These are phyloP conservation scores for Papiliotrema fonsecae DNA, from an alignment of 1,284 basidiomycete species.

Conservation along the genomic window DNA sequence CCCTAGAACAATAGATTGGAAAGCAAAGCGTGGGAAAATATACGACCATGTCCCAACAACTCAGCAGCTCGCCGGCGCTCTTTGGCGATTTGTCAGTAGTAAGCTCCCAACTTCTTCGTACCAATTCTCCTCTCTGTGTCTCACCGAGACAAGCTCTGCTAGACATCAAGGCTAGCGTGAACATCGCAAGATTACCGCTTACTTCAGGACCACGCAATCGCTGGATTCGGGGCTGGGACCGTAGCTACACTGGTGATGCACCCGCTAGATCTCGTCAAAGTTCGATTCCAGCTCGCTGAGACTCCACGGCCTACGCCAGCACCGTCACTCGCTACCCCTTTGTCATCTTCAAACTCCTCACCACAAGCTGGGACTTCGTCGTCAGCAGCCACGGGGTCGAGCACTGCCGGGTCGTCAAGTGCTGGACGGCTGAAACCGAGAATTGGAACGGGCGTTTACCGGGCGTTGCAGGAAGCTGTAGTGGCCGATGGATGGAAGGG, in stretches of 20 bases:
- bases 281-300: conserved; percentile 89
- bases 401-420: conserved; percentile 4
- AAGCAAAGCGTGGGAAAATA: too few relatives aligned
- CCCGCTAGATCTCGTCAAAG: conserved; percentile 92
- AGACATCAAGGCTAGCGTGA: too few relatives aligned
- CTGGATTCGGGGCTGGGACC: conserved; percentile 88
- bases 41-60: conserved; percentile 10
- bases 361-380: conserved; percentile 4
- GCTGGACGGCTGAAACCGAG: conserved; percentile 48
- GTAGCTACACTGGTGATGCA: conserved; percentile 95
- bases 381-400: neutral
- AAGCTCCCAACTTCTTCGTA: conserved; percentile 14
- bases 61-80: conserved; percentile 23
- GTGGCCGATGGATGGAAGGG: conserved; percentile 73
- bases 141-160: neutral
- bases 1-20: too few relatives aligned
- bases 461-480: conserved; percentile 69
- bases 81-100: conserved; percentile 47
- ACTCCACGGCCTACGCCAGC: conserved; percentile 49
- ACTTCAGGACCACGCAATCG: conserved; percentile 75
- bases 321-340: conserved; percentile 1
- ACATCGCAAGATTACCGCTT: neutral
- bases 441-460: conserved; percentile 73
- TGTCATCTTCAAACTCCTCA: conserved; percentile 6
- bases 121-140: neutral